These are phyloP conservation scores for Xanthoconium stramineum DNA, from an alignment of 768 basidiomycete species.

Conservation along the genomic window DNA sequence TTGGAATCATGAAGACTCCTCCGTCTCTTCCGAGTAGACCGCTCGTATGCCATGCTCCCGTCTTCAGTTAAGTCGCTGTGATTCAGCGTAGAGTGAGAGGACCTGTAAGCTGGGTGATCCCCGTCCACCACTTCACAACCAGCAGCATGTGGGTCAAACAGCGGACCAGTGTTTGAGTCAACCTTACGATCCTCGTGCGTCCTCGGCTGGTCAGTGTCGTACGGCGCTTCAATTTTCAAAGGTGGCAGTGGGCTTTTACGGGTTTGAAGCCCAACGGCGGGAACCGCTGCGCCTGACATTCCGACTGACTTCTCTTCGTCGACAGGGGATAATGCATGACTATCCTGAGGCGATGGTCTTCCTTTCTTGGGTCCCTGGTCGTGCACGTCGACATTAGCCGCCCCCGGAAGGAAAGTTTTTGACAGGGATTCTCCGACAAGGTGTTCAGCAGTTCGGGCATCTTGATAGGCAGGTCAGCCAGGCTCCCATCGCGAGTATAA, in stretches of 20 bases:
- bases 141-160: conserved; percentile 33
- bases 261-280: conserved; percentile 67
- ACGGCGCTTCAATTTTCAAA: conserved; percentile 27
- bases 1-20: conserved; percentile 55
- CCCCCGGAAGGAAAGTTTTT: conserved; percentile 37
- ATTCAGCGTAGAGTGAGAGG: conserved; percentile 45
- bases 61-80: conserved; percentile 48
- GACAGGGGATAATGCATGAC: conserved; percentile 50
- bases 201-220: conserved; percentile 30
- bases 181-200: conserved; percentile 14
- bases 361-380: background rate
- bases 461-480: conserved; percentile 32
- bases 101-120: conserved; percentile 43
- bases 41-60: conserved; percentile 44
- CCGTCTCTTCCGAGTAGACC: conserved; percentile 53
- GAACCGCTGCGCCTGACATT: conserved; percentile 61
- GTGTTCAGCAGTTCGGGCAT: conserved; percentile 38
- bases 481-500: background rate
- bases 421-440: conserved; percentile 33
- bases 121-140: conserved; percentile 45
- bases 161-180: background rate
- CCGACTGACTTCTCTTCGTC: conserved; percentile 51
- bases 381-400: background rate
- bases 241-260: conserved; percentile 44
- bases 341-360: conserved; percentile 43